A percentile compares a stretch with the other conserved stretches of the same genome.
phyloP scores from a whole-genome alignment of 108 stramenopile species.

The Fragilariopsis cylindrus region DNA sequence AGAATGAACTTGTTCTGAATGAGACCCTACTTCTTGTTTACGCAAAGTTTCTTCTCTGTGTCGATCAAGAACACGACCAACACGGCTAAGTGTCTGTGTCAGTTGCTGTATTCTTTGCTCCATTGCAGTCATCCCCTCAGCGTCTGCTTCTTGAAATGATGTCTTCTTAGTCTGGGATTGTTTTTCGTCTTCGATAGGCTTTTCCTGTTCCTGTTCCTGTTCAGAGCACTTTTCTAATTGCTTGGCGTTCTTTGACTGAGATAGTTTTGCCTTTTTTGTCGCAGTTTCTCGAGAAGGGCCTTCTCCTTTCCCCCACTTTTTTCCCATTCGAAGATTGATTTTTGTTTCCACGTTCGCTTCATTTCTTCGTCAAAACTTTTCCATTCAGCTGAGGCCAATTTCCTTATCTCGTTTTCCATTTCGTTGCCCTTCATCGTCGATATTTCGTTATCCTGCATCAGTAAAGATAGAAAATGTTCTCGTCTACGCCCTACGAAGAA shows the following conservation, averaged over 20 bases:
- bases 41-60: slow-evolving; percentile 59
- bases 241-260: slow-evolving; percentile 22
- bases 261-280: slow-evolving; percentile 19
- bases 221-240: slow-evolving; percentile 2
- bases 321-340: slow-evolving; percentile 65
- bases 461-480: slow-evolving; percentile 41
- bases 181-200: background rate
- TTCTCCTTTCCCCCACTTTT: slow-evolving; percentile 46
- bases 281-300: slow-evolving; percentile 36
- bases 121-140: slow-evolving; percentile 86
- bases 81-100: slow-evolving; percentile 73
- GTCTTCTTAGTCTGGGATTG: slow-evolving; percentile 24
- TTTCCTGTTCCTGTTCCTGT: slow-evolving; percentile 12
- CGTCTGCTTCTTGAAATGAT: slow-evolving; percentile 80
- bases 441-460: slow-evolving; percentile 36
- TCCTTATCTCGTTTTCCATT: slow-evolving; percentile 56
- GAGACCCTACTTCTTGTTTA: slow-evolving; percentile 18
- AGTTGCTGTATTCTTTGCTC: slow-evolving; percentile 87
- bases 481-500: slow-evolving; percentile 51
- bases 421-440: slow-evolving; percentile 55
- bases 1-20: slow-evolving; percentile 16
- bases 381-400: slow-evolving; percentile 58
- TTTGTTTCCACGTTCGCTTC: slow-evolving; percentile 68
- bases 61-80: slow-evolving; percentile 84
- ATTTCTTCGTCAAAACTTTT: slow-evolving; percentile 53